A percentile compares a stretch with the other conserved stretches of the same genome.
These are phyloP conservation scores for Thraustotheca clavata DNA, from an alignment of 352 stramenopile species.

Conservation along the genomic window DNA sequence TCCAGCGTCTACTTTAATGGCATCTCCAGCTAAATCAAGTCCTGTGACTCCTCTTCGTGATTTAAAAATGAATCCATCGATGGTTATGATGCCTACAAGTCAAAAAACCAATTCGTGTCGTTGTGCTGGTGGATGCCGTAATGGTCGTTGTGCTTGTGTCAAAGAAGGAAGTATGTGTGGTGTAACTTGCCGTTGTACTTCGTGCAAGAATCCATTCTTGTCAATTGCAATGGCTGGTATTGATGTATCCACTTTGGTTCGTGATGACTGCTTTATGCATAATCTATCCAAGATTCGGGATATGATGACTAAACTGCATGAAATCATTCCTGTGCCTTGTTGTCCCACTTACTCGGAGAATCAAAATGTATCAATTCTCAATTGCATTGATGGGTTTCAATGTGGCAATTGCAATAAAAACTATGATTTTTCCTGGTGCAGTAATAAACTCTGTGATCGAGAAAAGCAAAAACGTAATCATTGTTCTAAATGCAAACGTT, in stretches of 20 bases:
- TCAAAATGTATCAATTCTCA: slow-evolving; percentile 48
- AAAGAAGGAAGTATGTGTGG: slow-evolving; percentile 77
- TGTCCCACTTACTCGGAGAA: slow-evolving; percentile 23
- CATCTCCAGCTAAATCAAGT: neutral
- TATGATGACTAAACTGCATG: slow-evolving; percentile 68
- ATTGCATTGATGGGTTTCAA: slow-evolving; percentile 65
- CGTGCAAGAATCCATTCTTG: slow-evolving; percentile 80
- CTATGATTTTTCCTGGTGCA: slow-evolving; percentile 80
- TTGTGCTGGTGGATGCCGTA: slow-evolving; percentile 71
- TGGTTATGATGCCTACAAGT: slow-evolving; percentile 1
- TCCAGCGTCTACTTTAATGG: too few relatives aligned
- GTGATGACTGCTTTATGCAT: slow-evolving; percentile 82
- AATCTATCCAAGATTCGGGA: slow-evolving; percentile 79
- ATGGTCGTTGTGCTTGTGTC: slow-evolving; percentile 71
- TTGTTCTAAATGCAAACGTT: slow-evolving; percentile 80
- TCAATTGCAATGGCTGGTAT: slow-evolving; percentile 69
- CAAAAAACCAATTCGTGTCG: slow-evolving; percentile 49
- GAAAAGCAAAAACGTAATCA: slow-evolving; percentile 71
- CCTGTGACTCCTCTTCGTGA: neutral
- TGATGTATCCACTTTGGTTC: slow-evolving; percentile 59
- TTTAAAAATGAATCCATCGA: neutral
- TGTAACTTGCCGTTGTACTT: slow-evolving; percentile 66
- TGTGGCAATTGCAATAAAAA: slow-evolving; percentile 33
- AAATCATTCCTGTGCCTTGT: slow-evolving; percentile 55
- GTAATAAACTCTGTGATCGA: slow-evolving; percentile 66